A percentile compares a stretch with the other conserved stretches of the same genome.
Evolutionary conservation across 106 monocot species (phyloP).

Genomic region (Acorus calamus): DNA sequence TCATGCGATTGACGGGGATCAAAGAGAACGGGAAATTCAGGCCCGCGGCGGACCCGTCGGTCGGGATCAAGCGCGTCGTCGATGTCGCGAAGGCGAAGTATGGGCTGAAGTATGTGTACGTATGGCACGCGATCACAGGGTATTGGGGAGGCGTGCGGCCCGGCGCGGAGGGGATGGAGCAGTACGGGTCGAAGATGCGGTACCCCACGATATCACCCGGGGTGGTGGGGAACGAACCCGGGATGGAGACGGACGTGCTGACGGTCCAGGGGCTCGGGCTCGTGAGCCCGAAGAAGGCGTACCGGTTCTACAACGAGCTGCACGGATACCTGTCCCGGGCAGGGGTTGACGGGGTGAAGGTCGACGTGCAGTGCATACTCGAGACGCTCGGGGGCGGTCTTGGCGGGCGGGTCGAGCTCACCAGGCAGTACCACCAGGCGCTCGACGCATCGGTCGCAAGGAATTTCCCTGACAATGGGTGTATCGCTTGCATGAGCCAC

Average conservation of each 20-base stretch:
- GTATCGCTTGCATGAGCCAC: conserved; percentile 96
- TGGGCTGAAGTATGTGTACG: conserved; percentile 66
- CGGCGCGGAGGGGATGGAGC: conserved; percentile 35
- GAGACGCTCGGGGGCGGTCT: conserved; percentile 77
- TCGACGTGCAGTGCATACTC: conserved; percentile 80
- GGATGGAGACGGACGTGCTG: conserved; percentile 43
- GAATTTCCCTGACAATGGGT: conserved; percentile 81
- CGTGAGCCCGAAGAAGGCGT: conserved; percentile 53
- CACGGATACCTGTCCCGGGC: conserved; percentile 58
- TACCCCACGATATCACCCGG: conserved; percentile 70
- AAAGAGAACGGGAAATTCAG: conserved; percentile 84
- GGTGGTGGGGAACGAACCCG: conserved; percentile 62
- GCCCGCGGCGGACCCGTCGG: conserved; percentile 26
- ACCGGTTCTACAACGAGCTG: conserved; percentile 69
- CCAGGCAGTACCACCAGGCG: conserved; percentile 61
- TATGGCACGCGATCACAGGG: conserved; percentile 90
- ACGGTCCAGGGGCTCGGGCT: conserved; percentile 75
- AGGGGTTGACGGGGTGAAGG: conserved; percentile 91
- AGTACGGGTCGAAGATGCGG: conserved; percentile 43
- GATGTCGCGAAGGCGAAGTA: conserved; percentile 61
- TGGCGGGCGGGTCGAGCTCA: conserved; percentile 73
- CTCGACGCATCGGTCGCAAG: conserved; percentile 73
- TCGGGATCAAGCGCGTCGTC: conserved; percentile 62
- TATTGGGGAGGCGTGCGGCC: conserved; percentile 96
- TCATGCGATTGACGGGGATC: conserved; percentile 60